Base-by-base conservation (phyloP, 192 early-diverging fungal genomes). In the Coemansia pectinata region DNA sequence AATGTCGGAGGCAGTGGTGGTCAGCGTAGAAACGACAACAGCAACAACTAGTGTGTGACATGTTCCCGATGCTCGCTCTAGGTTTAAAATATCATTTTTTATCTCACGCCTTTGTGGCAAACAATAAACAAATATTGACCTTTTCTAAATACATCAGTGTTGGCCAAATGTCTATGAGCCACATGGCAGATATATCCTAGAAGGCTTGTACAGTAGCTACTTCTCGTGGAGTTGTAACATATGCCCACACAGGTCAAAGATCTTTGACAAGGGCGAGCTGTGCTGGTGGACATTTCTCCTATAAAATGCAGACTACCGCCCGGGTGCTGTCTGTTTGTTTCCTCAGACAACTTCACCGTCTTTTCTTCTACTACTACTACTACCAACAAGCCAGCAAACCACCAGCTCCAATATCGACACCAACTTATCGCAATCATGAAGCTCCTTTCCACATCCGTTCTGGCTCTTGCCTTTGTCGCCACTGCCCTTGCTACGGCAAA, bases 21-120 rank as follows among this genome's bases (percentile, higher is more conserved):
- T 17, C 62, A 75, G 61, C 65, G 83, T 41, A 64, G 67, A 15
- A 61, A 65, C 63, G 60, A 55, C 45, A 36, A 55, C 45, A 27
- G 27, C 27, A 48, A 70, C 64, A 15, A 31, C 29, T 34, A 42
- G 34, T 3, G n/a, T 31, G 15, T 34, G 1, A 62, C 52, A n/a
- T 55, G 48, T 17, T 65, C 42, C 4, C n/a, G 14, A 48, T 27
- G 29, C 14, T 34, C 65, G 21, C 40, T 40, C 38, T 48, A 27
- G 10, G 33, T 33, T 25, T 23, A 57, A 55, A 58, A 71, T 64
- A 38, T 58, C 10, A 55, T 52, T 39, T 71, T 64, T 58, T 27
- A 53, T 36, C 25, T 71, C 34, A 38, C 25, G 36, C 12, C 45
- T 44, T n/a, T 27, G 55, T 34, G 55, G 55, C 55, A 17, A 39